Conservation (phyloP, 495 filamentous ascomycete species). For the Jackrogersella minutella region DNA sequence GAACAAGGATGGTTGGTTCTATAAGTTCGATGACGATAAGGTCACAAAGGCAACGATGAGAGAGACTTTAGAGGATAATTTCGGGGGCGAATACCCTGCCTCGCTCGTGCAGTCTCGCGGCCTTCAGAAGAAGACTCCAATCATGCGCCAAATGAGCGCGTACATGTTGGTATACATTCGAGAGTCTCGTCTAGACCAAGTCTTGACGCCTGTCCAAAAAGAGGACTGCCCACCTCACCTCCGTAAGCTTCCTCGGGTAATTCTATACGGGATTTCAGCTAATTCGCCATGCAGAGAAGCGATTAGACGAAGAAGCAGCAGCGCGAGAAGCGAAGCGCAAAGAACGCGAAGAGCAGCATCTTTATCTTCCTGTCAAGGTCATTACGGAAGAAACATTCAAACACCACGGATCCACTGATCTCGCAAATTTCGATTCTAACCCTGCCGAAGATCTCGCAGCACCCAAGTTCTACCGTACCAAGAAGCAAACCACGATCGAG, state of each 20-base stretch:
- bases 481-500: conserved; percentile 73
- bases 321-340: conserved; percentile 75
- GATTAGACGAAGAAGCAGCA: conserved; percentile 82
- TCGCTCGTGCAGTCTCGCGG: conserved; percentile 51
- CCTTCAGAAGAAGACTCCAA: conserved; percentile 54
- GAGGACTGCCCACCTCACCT: conserved; percentile 87
- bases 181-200: conserved; percentile 79
- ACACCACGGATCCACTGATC: conserved; percentile 82
- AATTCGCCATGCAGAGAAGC: conserved; percentile 60
- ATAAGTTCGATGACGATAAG: conserved; percentile 96
- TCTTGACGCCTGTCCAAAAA: conserved; percentile 75
- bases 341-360: conserved; percentile 91
- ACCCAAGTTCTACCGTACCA: conserved; percentile 71
- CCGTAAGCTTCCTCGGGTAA: conserved; percentile 55
- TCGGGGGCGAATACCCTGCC: conserved; percentile 84
- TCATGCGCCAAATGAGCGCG: conserved; percentile 71
- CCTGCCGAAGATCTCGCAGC: conserved; percentile 63
- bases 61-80: conserved; percentile 96
- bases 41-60: conserved; percentile 91
- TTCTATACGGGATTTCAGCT: conserved; percentile 30
- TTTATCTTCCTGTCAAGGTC: conserved; percentile 84
- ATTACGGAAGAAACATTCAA: conserved; percentile 82
- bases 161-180: conserved; percentile 99
- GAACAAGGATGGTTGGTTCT: conserved; percentile 89
- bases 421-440: conserved; percentile 72